Evolutionary conservation across 768 basidiomycete species (phyloP).

Genomic region (Trametes cingulata): DNA sequence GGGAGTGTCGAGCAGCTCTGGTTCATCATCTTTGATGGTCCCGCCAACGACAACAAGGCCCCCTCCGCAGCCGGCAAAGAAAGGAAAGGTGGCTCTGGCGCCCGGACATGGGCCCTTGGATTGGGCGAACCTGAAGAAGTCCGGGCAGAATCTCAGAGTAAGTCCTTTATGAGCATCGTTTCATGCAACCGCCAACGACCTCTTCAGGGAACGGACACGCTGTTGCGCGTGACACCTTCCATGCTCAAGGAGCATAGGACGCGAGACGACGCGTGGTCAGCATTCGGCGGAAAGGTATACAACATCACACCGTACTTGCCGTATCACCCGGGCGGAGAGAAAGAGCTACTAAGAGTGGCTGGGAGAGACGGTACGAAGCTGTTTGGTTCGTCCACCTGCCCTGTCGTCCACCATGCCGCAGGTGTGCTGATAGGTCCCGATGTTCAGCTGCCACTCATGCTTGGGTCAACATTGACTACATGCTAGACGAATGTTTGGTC

Average conservation of each 20-base stretch:
- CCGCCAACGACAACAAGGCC: conserved; percentile 68
- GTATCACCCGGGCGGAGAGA: conserved; percentile 94
- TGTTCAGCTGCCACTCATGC: conserved; percentile 81
- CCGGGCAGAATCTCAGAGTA: conserved; percentile 79
- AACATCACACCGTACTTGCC: conserved; percentile 91
- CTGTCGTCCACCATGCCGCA: not conserved
- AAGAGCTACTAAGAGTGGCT: conserved; percentile 91
- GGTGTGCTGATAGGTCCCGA: not conserved
- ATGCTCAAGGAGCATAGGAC: conserved; percentile 80
- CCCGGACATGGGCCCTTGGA: conserved; percentile 92
- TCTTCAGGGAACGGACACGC: conserved; percentile 65
- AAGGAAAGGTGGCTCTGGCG: conserved; percentile 82
- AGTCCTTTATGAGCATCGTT: conserved; percentile 24
- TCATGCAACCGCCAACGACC: too few species aligned
- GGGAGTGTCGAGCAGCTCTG: conserved; percentile 26
- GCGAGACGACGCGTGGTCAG: conserved; percentile 89
- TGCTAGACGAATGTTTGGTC: conserved; percentile 91
- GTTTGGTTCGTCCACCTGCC: conserved; percentile 67
- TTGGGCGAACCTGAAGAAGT: conserved; percentile 88
- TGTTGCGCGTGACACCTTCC: conserved; percentile 73
- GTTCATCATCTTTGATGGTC: conserved; percentile 43
- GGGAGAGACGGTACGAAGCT: conserved; percentile 94
- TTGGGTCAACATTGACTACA: conserved; percentile 96
- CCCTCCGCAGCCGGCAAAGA: conserved; percentile 52
- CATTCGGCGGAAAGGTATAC: conserved; percentile 92